Evolutionary conservation across 192 early-diverging fungal genomes (phyloP).

Genomic region (Phycomyces blakesleeanus): DNA sequence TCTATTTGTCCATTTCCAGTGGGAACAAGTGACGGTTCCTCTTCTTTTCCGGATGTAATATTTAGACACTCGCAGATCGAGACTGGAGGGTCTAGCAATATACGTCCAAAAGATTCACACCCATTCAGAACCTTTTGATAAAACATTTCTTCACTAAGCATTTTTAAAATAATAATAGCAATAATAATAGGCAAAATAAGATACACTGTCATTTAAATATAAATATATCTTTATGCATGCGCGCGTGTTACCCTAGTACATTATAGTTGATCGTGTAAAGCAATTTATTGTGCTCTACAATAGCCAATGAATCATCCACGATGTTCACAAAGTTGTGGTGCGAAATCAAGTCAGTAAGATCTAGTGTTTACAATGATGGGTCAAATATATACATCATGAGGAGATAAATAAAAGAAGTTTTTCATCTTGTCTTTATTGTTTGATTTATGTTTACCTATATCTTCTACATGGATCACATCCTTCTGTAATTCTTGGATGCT

Average conservation of each 20-base stretch:
- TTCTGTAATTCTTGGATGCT: slow-evolving; percentile 1
- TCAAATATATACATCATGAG: neutral
- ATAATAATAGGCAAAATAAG: neutral
- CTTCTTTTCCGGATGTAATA: neutral
- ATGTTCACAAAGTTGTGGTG: neutral
- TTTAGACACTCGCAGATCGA: neutral
- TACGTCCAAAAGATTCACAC: neutral
- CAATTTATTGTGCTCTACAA: neutral
- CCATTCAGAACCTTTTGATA: neutral
- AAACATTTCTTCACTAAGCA: slow-evolving; percentile 7
- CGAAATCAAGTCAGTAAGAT: too few species aligned
- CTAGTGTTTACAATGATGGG: neutral
- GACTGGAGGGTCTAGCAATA: slow-evolving; percentile 2
- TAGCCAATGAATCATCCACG: neutral
- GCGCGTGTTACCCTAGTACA: slow-evolving; percentile 1
- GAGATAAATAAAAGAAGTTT: neutral
- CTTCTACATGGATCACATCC: neutral
- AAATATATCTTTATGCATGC: too few species aligned
- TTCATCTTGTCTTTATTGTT: too few species aligned
- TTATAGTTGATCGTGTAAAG: neutral
- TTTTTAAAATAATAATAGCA: neutral
- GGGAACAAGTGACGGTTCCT: neutral
- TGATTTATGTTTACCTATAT: neutral
- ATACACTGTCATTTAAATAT: too few species aligned
- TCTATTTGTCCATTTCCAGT: neutral